Conservation (phyloP, 208 protist genomes). For the Tritrichomonas musculus region DNA sequence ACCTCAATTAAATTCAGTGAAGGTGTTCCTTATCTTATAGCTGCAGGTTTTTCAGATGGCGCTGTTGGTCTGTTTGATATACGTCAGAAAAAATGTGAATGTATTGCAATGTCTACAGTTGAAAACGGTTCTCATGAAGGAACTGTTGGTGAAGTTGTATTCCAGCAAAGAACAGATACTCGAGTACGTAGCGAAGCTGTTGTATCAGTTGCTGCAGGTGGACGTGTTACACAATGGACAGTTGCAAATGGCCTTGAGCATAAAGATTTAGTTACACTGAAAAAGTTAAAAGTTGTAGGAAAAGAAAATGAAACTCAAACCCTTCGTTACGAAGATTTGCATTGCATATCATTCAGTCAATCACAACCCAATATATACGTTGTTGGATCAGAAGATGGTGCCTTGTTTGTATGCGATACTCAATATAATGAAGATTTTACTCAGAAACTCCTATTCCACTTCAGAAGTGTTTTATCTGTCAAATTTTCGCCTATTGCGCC, state of each 20-base stretch:
- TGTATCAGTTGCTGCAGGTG: slow-evolving; percentile 24
- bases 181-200: neutral
- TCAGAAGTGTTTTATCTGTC: neutral
- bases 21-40: slow-evolving; percentile 18
- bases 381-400: slow-evolving; percentile 18
- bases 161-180: slow-evolving; percentile 27
- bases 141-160: neutral
- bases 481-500: neutral
- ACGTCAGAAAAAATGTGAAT: neutral
- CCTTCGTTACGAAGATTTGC: neutral
- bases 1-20: neutral
- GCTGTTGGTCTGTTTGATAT: neutral
- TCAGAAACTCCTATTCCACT: slow-evolving; percentile 21
- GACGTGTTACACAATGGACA: slow-evolving; percentile 25
- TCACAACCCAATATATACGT: slow-evolving; percentile 22
- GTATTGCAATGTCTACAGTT: slow-evolving; percentile 14
- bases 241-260: slow-evolving; percentile 30
- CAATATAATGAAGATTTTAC: slow-evolving; percentile 31
- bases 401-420: slow-evolving; percentile 7
- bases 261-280: neutral
- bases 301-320: neutral
- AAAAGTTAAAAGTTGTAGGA: neutral
- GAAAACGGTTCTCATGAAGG: slow-evolving; percentile 18
- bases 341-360: neutral
- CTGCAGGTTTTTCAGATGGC: neutral